A percentile compares a stretch with the other conserved stretches of the same genome.
phyloP scores from a whole-genome alignment of 352 stramenopile genomes.

The Globisporangium nunn region DNA sequence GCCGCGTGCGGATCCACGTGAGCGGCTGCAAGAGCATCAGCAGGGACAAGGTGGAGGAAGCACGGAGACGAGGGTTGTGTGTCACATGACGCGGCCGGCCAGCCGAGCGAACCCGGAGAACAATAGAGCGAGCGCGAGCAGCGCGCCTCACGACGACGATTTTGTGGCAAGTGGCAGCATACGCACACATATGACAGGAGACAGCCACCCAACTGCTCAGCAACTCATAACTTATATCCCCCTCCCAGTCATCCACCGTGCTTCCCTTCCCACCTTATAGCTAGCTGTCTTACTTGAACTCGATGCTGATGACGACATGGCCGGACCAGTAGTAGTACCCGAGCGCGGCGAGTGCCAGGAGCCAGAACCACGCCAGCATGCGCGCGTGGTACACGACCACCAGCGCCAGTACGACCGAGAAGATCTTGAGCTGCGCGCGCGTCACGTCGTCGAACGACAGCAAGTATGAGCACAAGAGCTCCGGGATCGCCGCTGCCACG shows the following conservation, averaged over 20 bases:
- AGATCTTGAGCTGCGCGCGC: slow-evolving; percentile 35
- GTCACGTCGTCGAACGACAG: slow-evolving; percentile 32
- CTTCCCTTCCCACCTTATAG: not conserved
- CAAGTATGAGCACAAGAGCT: slow-evolving; percentile 19
- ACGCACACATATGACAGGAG: not conserved
- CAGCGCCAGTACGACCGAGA: slow-evolving; percentile 13
- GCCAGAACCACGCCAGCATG: slow-evolving; percentile 35
- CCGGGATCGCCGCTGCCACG: slow-evolving; percentile 17
- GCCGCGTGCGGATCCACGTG: slow-evolving; percentile 38
- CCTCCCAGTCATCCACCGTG: not conserved
- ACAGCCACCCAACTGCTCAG: not conserved
- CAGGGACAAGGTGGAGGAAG: slow-evolving; percentile 22
- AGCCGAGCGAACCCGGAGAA: not conserved
- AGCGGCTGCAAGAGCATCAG: slow-evolving; percentile 68
- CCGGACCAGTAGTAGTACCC: slow-evolving; percentile 51
- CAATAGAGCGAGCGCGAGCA: too few relatives aligned
- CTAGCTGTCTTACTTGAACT: slow-evolving; percentile 13
- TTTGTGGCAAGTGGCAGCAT: not conserved
- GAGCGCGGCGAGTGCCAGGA: slow-evolving; percentile 11
- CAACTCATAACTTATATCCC: not conserved
- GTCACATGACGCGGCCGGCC: slow-evolving; percentile 14
- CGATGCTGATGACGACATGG: slow-evolving; percentile 23
- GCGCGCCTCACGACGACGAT: not conserved
- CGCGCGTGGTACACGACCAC: slow-evolving; percentile 26
- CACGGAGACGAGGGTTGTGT: slow-evolving; percentile 23